A percentile compares a stretch with the other conserved stretches of the same genome.
Evolutionary conservation across 106 monocot species (phyloP).

Genomic region (Allium cepa): DNA sequence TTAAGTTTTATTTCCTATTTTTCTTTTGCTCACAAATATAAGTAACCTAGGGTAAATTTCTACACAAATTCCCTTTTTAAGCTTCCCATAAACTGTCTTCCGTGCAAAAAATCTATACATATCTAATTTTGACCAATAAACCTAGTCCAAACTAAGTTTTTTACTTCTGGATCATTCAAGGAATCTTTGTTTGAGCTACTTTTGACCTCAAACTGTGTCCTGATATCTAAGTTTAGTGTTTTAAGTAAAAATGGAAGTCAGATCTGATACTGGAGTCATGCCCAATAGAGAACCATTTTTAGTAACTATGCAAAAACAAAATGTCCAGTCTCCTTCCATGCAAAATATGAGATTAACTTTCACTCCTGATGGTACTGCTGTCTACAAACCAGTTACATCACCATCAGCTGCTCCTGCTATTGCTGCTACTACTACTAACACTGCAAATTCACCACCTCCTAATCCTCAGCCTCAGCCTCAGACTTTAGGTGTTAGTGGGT

Average conservation of each 20-base stretch:
- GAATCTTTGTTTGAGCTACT: not conserved
- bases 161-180: not conserved
- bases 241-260: conserved; percentile 60
- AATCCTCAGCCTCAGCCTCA: conserved; percentile 7
- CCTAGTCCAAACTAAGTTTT: not conserved
- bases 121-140: not conserved
- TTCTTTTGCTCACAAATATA: not conserved
- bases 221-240: conserved; percentile 4
- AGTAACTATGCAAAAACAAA: conserved; percentile 40
- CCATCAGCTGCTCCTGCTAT: not conserved
- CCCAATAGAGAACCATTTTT: conserved; percentile 55
- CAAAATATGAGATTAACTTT: conserved; percentile 65
- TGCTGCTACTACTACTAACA: too few species aligned
- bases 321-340: conserved; percentile 36
- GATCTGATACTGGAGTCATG: conserved; percentile 67
- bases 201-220: not conserved
- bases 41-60: not conserved
- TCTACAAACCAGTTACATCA: conserved; percentile 56
- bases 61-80: not conserved
- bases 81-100: not conserved
- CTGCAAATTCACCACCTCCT: conserved; percentile 12
- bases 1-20: conserved; percentile 2
- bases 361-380: conserved; percentile 66
- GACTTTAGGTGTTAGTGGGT: conserved; percentile 4
- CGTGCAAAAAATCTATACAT: not conserved